Conservation (phyloP, 1,284 basidiomycete genomes). For the Kwoniella shivajii region DNA sequence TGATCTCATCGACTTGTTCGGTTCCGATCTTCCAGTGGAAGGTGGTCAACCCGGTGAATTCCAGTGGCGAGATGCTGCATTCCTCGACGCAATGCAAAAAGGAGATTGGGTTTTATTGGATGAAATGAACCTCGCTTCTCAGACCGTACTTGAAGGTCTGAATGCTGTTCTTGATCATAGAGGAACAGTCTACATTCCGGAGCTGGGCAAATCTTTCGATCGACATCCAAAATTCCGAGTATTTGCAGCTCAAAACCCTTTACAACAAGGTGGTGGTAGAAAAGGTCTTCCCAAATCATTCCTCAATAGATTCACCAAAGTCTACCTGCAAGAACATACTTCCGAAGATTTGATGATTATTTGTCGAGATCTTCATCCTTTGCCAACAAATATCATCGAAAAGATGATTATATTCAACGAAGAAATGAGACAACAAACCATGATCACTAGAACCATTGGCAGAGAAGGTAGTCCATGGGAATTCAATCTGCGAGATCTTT, state of each 20-base stretch:
- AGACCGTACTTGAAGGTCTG: slow-evolving; percentile 93
- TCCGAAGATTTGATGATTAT: slow-evolving; percentile 77
- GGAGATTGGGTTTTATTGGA: slow-evolving; percentile 97
- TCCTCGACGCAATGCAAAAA: slow-evolving; percentile 86
- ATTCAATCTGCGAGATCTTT: slow-evolving; percentile 94
- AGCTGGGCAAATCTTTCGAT: slow-evolving; percentile 84
- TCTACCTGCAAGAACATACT: slow-evolving; percentile 87
- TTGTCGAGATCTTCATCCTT: slow-evolving; percentile 73
- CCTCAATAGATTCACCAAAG: slow-evolving; percentile 96
- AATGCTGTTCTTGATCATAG: slow-evolving; percentile 97
- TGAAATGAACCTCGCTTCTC: slow-evolving; percentile 98
- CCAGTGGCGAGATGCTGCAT: slow-evolving; percentile 96
- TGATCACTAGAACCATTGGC: slow-evolving; percentile 70
- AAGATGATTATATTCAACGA: slow-evolving; percentile 86
- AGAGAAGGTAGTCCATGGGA: slow-evolving; percentile 94
- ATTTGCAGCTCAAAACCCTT: slow-evolving; percentile 97
- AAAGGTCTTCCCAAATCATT: slow-evolving; percentile 98
- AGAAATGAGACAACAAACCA: slow-evolving; percentile 70
- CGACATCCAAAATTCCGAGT: slow-evolving; percentile 91
- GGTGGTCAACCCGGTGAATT: slow-evolving; percentile 91
- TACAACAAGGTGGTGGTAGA: slow-evolving; percentile 93
- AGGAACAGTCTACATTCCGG: slow-evolving; percentile 92
- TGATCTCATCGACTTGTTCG: slow-evolving; percentile 94
- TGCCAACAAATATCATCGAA: slow-evolving; percentile 62
- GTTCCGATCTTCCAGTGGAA: slow-evolving; percentile 93